These are phyloP conservation scores for Phascolomyces articulosus DNA, from an alignment of 371 early-diverging fungal genomes.

Conservation along the genomic window DNA sequence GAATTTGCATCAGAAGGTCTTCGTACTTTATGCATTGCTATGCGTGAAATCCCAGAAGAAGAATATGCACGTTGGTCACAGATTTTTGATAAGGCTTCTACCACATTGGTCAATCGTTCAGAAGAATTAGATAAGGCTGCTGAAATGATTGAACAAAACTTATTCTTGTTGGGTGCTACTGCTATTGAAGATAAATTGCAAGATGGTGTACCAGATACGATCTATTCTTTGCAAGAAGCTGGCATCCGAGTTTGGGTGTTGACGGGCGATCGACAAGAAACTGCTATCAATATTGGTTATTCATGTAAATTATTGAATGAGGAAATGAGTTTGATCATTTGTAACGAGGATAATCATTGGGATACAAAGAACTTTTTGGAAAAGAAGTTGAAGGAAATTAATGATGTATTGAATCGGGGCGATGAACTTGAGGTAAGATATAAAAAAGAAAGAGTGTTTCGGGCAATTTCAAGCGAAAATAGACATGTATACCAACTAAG, in stretches of 20 bases:
- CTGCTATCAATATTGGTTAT: conserved; percentile 93
- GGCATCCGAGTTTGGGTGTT: conserved; percentile 97
- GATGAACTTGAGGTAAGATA: conserved; percentile 59
- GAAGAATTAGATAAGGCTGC: conserved; percentile 91
- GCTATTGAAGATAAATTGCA: conserved; percentile 99
- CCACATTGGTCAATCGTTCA: conserved; percentile 85
- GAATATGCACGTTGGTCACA: conserved; percentile 88
- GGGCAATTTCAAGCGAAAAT: not conserved
- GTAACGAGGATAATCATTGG: conserved; percentile 80
- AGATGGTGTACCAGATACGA: conserved; percentile 97
- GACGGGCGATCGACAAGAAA: conserved; percentile 94
- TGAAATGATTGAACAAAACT: conserved; percentile 92
- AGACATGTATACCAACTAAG: too few species aligned
- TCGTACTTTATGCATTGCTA: conserved; percentile 93
- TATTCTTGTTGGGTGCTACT: conserved; percentile 94
- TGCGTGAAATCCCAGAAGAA: conserved; percentile 86
- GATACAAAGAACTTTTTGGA: conserved; percentile 81
- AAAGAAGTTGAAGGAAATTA: conserved; percentile 73
- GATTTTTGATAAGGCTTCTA: conserved; percentile 87
- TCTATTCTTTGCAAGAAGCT: conserved; percentile 93
- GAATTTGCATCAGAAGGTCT: conserved; percentile 92
- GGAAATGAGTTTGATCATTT: conserved; percentile 84
- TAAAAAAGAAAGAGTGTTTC: not conserved
- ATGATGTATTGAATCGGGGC: conserved; percentile 53
- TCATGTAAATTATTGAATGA: conserved; percentile 88